These are phyloP conservation scores for Thalassiosira hispida DNA, from an alignment of 352 stramenopile species.

Conservation along the genomic window DNA sequence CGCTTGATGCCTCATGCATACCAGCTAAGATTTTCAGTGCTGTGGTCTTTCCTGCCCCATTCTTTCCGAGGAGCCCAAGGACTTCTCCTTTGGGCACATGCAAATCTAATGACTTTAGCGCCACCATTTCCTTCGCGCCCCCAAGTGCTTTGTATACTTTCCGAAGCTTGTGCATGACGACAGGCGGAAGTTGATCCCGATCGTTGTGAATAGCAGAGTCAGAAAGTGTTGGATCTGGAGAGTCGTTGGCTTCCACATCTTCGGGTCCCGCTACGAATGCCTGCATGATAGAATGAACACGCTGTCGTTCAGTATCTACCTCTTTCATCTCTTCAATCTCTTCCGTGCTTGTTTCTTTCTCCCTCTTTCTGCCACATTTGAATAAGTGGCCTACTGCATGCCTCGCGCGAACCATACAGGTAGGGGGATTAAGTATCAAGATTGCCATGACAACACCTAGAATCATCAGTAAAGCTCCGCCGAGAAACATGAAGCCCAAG, in stretches of 20 bases:
- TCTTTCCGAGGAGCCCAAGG: constrained; percentile 92
- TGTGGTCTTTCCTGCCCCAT: constrained; percentile 91
- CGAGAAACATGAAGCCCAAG: constrained; percentile 57
- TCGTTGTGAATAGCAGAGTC: constrained; percentile 5
- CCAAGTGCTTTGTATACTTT: constrained; percentile 61
- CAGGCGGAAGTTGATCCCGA: constrained; percentile 45
- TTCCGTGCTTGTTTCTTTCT: constrained; percentile 18
- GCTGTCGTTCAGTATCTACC: constrained; percentile 41
- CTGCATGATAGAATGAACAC: constrained; percentile 34
- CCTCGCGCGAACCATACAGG: constrained; percentile 31
- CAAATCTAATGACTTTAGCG: constrained; percentile 55
- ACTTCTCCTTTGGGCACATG: constrained; percentile 89
- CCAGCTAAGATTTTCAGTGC: constrained; percentile 64
- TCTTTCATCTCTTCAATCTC: constrained; percentile 46
- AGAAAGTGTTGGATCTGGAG: constrained; percentile 9
- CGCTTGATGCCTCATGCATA: constrained; percentile 54
- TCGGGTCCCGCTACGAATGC: constrained; percentile 19
- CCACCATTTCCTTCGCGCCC: constrained; percentile 49
- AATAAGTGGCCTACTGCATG: constrained; percentile 8
- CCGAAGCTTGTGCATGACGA: constrained; percentile 59
- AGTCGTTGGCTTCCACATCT: constrained; percentile 17
- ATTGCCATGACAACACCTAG: constrained; percentile 50
- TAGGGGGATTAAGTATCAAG: constrained; percentile 42
- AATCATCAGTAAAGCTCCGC: constrained; percentile 43
- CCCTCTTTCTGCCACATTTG: constrained; percentile 11